phyloP scores from a whole-genome alignment of 2,329 filamentous ascomycete genomes.

The Calonectria multiphialidica region DNA sequence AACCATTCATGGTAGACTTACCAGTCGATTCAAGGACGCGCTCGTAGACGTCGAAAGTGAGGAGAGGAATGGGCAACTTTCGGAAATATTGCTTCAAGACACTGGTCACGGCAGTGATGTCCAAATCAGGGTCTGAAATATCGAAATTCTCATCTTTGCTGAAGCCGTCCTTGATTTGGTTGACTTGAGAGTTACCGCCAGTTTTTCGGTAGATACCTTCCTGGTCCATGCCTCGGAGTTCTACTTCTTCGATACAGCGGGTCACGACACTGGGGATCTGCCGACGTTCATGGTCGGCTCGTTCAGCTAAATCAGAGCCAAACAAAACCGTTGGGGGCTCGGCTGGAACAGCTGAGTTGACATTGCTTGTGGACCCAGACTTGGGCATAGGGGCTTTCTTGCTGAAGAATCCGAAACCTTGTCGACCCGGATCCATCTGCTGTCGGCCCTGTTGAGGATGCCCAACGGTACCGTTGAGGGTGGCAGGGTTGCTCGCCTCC shows the following conservation, averaged over 20 bases:
- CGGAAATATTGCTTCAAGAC: conserved; percentile 98
- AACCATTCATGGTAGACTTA: conserved; percentile 56
- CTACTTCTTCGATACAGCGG: conserved; percentile 96
- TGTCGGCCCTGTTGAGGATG: conserved; percentile 32
- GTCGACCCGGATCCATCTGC: conserved; percentile 55
- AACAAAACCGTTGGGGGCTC: conserved; percentile 77
- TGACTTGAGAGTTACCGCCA: conserved; percentile 91
- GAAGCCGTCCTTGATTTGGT: conserved; percentile 90
- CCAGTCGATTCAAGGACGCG: conserved; percentile 83
- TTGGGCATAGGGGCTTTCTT: conserved; percentile 66
- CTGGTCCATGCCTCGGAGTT: conserved; percentile 94
- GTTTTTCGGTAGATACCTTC: conserved; percentile 99
- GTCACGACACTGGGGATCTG: conserved; percentile 92
- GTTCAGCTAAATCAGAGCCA: conserved; percentile 87
- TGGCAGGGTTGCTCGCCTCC: conserved; percentile 28
- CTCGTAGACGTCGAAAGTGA: conserved; percentile 95
- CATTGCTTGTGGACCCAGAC: conserved; percentile 59
- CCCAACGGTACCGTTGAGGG: conserved; percentile 45
- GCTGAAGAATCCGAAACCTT: conserved; percentile 80
- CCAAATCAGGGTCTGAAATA: conserved; percentile 91
- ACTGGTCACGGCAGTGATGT: conserved; percentile 96
- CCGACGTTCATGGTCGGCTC: conserved; percentile 88
- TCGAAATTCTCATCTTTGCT: conserved; percentile 88
- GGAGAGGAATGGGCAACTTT: conserved; percentile 87
- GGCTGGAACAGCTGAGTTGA: conserved; percentile 56